These are phyloP conservation scores for Onygenales sp. DNA, from an alignment of 2,329 filamentous ascomycete genomes.

Conservation along the genomic window DNA sequence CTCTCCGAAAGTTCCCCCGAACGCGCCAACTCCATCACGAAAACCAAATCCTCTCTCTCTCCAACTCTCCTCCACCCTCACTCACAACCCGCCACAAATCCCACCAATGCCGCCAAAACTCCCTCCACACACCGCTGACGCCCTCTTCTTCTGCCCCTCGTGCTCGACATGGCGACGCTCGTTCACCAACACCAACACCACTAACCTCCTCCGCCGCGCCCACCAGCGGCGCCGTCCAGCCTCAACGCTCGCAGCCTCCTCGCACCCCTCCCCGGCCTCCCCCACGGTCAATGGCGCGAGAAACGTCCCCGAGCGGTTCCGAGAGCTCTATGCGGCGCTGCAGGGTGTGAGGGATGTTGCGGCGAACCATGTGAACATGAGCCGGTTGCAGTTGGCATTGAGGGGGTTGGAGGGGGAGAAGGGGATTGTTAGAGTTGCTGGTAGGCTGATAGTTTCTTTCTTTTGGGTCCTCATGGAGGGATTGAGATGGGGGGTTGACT, in stretches of 20 bases:
- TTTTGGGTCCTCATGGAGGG: not conserved
- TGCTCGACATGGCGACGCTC: conserved; percentile 30
- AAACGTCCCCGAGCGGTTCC: conserved; percentile 42
- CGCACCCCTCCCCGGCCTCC: conserved; percentile 33
- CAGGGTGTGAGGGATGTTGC: conserved; percentile 43
- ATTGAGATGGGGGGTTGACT: not conserved
- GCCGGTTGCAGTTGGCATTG: conserved; percentile 50
- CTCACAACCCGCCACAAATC: not conserved
- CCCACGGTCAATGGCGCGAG: conserved; percentile 46
- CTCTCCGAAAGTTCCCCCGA: no score
- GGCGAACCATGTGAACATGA: conserved; percentile 48
- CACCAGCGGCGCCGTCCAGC: conserved; percentile 10
- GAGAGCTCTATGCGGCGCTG: conserved; percentile 46
- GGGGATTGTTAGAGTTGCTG: conserved; percentile 47
- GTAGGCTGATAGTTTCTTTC: conserved; percentile 22
- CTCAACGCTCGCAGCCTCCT: conserved; percentile 39
- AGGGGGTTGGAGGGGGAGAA: conserved; percentile 46
- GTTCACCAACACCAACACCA: conserved; percentile 13
- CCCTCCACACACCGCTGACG: conserved; percentile 19
- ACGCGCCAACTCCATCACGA: no score
- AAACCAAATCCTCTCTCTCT: not conserved
- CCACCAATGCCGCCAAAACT: conserved; percentile 32
- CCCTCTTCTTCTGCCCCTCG: conserved; percentile 30
- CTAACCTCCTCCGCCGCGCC: conserved; percentile 5
- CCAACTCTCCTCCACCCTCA: not conserved